Evolutionary conservation across 305 asterid genomes (phyloP).

Genomic region (Fraxinus sp.): DNA sequence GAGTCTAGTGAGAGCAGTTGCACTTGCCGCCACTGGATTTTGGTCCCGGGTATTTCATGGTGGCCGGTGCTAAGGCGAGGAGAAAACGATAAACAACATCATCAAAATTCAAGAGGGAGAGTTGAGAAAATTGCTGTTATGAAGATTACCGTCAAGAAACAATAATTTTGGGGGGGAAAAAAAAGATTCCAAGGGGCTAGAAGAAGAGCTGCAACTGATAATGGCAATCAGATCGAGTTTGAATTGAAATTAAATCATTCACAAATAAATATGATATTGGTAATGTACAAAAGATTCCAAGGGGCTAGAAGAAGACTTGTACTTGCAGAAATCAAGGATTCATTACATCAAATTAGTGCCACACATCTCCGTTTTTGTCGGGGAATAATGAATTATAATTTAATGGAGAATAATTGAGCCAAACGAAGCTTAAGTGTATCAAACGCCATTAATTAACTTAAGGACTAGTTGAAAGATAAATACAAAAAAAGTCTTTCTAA

Average conservation of each 20-base stretch:
- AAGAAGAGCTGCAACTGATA: background rate
- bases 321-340: background rate
- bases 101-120: background rate
- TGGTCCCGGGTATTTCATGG: background rate
- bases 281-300: no score
- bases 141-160: background rate
- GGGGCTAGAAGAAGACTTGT: background rate
- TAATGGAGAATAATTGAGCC: no score
- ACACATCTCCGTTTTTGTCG: background rate
- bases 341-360: background rate
- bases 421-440: background rate
- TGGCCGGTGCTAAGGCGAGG: background rate
- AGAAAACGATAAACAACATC: background rate
- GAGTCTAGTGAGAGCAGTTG: background rate
- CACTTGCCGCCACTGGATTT: slow-evolving; percentile 34
- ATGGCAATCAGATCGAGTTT: background rate
- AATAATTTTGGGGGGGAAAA: background rate
- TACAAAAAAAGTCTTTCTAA: no score
- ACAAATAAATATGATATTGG: background rate
- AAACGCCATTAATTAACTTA: no score
- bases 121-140: background rate
- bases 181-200: background rate
- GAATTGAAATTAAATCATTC: background rate
- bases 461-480: no score
- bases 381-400: no score